Conservation (phyloP, 202 grass and related monocot species). For the Zizania palustris region DNA sequence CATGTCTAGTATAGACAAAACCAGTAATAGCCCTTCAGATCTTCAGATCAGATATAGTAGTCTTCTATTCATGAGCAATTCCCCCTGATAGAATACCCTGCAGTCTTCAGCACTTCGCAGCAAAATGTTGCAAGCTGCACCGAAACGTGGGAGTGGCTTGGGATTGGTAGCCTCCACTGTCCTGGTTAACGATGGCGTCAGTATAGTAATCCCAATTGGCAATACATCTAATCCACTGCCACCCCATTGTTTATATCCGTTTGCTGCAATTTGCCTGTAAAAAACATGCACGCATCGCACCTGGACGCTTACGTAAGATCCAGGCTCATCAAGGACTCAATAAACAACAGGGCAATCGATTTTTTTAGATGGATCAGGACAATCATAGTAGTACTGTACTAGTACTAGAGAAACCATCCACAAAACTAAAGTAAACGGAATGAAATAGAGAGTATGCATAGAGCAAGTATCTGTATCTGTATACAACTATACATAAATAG, state of each 20-base stretch:
- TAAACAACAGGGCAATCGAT: not conserved
- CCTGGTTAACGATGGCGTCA: slow-evolving; percentile 30
- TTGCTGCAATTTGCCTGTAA: slow-evolving; percentile 46
- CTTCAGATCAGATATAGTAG: slow-evolving; percentile 16
- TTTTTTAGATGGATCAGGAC: no score
- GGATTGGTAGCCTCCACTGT: slow-evolving; percentile 53
- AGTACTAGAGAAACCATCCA: slow-evolving; percentile 7
- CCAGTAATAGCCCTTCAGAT: not conserved
- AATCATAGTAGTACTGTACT: not conserved
- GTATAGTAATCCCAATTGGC: slow-evolving; percentile 48
- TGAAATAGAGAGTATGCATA: not conserved
- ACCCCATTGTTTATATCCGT: slow-evolving; percentile 35
- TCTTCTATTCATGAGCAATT: not conserved
- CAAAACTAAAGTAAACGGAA: not conserved
- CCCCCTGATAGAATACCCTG: slow-evolving; percentile 13
- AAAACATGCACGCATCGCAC: slow-evolving; percentile 36
- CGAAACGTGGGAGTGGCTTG: slow-evolving; percentile 42
- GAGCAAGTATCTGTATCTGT: not conserved
- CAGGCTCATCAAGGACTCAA: slow-evolving; percentile 7
- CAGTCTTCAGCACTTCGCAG: not conserved
- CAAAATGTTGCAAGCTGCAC: slow-evolving; percentile 19
- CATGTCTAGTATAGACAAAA: no score
- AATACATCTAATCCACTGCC: slow-evolving; percentile 42
- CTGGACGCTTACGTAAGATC: slow-evolving; percentile 4
- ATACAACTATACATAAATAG: not conserved